Percentiles rank a stretch among this genome's conserved stretches.
These are phyloP conservation scores for Thraustochytrium striatum DNA, from an alignment of 352 stramenopile genomes.

Conservation along the genomic window DNA sequence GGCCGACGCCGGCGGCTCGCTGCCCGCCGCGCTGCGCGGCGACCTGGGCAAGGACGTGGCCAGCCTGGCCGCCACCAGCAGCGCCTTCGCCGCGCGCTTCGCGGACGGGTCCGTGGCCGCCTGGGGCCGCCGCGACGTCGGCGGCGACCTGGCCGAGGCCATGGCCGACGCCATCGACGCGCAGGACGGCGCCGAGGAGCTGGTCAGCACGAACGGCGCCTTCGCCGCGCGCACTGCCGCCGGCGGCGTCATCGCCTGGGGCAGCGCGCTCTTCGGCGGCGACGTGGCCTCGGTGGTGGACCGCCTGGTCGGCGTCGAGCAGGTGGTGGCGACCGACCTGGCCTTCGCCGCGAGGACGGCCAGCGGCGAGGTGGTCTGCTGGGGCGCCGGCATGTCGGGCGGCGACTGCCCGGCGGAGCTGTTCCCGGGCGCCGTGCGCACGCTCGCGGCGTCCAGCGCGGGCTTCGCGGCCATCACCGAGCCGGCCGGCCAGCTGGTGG, in stretches of 20 bases:
- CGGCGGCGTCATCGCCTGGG: slow-evolving; percentile 29
- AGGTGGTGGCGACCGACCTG: background rate
- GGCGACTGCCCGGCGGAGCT: background rate
- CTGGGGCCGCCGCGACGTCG: background rate
- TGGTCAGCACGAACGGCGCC: background rate
- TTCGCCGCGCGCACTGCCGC: slow-evolving; percentile 14
- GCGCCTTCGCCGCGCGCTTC: background rate
- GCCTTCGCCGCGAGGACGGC: background rate
- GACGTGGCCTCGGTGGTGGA: background rate
- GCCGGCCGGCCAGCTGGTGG: background rate
- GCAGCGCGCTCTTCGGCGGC: background rate
- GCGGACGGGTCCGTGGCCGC: background rate
- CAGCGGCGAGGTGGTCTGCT: background rate
- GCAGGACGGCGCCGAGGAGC: background rate
- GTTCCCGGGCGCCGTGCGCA: background rate
- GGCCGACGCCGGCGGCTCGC: background rate
- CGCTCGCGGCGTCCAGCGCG: too few relatives aligned
- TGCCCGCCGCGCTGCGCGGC: background rate
- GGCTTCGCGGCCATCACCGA: background rate
- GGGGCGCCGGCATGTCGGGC: background rate
- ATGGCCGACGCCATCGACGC: background rate
- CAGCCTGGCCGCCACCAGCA: background rate
- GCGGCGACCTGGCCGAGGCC: background rate
- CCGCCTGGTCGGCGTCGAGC: background rate
- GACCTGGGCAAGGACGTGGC: background rate